Conservation (phyloP, 139 green algal species). For the Tetraselmis chui region DNA sequence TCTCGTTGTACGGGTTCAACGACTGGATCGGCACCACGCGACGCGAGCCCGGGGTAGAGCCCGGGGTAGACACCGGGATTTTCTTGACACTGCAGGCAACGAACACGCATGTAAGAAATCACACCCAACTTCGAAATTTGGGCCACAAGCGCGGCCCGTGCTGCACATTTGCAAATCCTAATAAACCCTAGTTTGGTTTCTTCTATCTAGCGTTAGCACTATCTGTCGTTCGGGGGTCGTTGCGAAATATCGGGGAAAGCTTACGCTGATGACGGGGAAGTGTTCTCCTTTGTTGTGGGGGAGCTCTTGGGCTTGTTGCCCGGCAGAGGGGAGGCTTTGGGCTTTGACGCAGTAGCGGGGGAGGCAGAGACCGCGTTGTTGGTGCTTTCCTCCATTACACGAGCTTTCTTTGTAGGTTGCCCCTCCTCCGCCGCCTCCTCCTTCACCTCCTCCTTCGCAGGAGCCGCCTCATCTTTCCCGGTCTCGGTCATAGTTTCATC, state of each 20-base stretch:
- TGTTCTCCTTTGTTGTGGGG: not conserved
- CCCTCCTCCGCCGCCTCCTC: not conserved
- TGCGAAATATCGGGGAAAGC: too few species aligned
- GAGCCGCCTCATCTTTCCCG: not conserved
- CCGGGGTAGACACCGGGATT: not conserved
- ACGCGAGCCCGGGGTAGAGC: not conserved
- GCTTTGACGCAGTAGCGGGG: not conserved
- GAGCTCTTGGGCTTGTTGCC: not conserved
- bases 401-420: not conserved
- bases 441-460: not conserved
- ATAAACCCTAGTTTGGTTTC: too few species aligned
- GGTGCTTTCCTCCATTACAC: not conserved
- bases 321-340: not conserved
- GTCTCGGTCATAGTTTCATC: not conserved
- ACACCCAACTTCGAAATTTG: too few species aligned
- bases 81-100: not conserved
- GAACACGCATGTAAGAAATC: too few species aligned
- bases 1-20: slow-evolving; percentile 28
- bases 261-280: not conserved
- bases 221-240: too few species aligned
- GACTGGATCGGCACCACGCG: slow-evolving; percentile 4
- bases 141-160: too few species aligned
- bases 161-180: too few species aligned
- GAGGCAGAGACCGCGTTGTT: not conserved
- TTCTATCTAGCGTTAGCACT: too few species aligned